Percentiles rank a stretch among this genome's conserved stretches.
Conservation (phyloP, 306 rosid species). For the Prunus persica region DNA sequence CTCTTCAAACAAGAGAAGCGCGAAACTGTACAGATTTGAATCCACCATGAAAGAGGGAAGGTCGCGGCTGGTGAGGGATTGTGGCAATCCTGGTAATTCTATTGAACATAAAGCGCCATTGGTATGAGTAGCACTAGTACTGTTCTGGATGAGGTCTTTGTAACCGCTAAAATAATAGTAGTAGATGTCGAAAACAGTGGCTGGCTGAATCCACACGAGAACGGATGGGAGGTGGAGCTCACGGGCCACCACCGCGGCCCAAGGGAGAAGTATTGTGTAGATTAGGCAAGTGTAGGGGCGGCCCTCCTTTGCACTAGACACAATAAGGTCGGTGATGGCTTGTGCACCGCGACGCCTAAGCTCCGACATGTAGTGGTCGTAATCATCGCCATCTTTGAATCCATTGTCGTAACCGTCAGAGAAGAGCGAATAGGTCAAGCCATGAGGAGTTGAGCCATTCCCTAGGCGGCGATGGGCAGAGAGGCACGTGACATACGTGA, state of each 20-base stretch:
- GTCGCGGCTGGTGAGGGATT: background rate
- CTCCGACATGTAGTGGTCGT: no score
- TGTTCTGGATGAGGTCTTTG: background rate
- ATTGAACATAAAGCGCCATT: background rate
- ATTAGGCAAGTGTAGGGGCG: background rate
- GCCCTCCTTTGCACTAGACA: background rate
- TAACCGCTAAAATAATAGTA: constrained; percentile 30
- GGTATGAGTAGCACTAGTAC: background rate
- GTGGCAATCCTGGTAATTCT: constrained; percentile 27
- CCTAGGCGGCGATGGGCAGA: constrained; percentile 16
- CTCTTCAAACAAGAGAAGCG: background rate
- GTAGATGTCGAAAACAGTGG: constrained; percentile 27
- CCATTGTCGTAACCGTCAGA: no score
- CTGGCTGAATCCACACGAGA: constrained; percentile 39
- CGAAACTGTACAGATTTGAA: background rate
- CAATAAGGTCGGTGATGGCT: no score
- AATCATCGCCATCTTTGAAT: no score
- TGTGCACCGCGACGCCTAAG: no score
- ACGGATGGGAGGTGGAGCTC: constrained; percentile 21
- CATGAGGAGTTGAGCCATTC: background rate
- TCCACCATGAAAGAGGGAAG: constrained; percentile 21
- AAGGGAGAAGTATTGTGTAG: constrained; percentile 27
- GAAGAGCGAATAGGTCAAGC: constrained; percentile 17
- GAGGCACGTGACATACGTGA: constrained; percentile 27
- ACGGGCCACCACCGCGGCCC: constrained; percentile 29